These are phyloP conservation scores for Aspergillus jensenii DNA, from an alignment of 2,329 filamentous ascomycete species.

Conservation along the genomic window DNA sequence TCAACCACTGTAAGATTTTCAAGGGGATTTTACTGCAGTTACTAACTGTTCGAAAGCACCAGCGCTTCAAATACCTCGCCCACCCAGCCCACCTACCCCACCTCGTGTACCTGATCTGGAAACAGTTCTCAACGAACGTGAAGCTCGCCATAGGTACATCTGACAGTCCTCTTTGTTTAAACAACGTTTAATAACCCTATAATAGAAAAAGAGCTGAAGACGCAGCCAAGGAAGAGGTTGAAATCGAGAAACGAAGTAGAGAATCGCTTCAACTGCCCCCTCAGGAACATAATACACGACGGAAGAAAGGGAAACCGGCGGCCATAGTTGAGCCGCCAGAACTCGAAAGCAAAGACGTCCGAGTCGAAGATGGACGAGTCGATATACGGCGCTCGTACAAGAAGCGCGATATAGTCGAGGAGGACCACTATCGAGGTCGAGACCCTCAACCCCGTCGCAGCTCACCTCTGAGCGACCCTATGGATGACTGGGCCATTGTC, in stretches of 20 bases:
- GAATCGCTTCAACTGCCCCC: slow-evolving; percentile 29
- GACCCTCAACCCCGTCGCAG: slow-evolving; percentile 67
- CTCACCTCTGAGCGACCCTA: slow-evolving; percentile 46
- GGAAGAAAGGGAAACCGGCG: slow-evolving; percentile 22
- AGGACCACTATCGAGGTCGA: slow-evolving; percentile 67
- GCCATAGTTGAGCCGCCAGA: slow-evolving; percentile 28
- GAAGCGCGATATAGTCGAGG: slow-evolving; percentile 52
- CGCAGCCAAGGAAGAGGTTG: slow-evolving; percentile 65
- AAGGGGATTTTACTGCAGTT: slow-evolving; percentile 30
- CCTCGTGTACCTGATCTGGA: slow-evolving; percentile 31
- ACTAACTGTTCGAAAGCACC: background rate
- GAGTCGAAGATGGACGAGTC: slow-evolving; percentile 16
- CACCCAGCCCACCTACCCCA: slow-evolving; percentile 16
- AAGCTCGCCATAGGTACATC: slow-evolving; percentile 54
- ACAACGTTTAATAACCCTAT: background rate
- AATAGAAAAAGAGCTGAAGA: slow-evolving; percentile 36
- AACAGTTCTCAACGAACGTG: slow-evolving; percentile 53
- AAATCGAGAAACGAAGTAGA: slow-evolving; percentile 49
- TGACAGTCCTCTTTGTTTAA: background rate
- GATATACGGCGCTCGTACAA: slow-evolving; percentile 15
- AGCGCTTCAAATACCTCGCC: slow-evolving; percentile 1
- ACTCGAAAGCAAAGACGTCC: slow-evolving; percentile 29
- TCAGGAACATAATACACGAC: slow-evolving; percentile 21
- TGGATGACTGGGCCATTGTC: slow-evolving; percentile 75
- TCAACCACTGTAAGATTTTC: background rate